phyloP scores from a whole-genome alignment of 371 early-diverging fungal genomes.

The Circinella umbellata region DNA sequence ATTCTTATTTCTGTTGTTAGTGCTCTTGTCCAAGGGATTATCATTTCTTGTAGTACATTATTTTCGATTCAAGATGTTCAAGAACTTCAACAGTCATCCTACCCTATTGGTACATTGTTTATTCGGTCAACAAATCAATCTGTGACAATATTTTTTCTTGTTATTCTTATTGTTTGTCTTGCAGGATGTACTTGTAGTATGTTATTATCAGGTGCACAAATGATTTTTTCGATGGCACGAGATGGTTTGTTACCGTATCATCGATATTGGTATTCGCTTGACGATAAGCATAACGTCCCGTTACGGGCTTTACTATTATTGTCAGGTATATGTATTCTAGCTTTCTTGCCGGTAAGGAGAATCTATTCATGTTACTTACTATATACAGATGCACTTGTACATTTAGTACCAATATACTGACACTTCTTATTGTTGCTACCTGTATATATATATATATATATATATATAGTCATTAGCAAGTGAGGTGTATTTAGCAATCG shows the following conservation, averaged over 20 bases:
- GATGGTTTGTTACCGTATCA: constrained; percentile 29
- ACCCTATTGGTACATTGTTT: constrained; percentile 30
- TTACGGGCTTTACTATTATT: constrained; percentile 18
- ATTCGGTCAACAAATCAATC: constrained; percentile 21
- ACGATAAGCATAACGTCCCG: constrained; percentile 19
- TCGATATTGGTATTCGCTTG: constrained; percentile 28
- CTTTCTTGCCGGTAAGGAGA: constrained; percentile 32
- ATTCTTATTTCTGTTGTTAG: constrained; percentile 43
- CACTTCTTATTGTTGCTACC: not conserved
- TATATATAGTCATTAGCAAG: constrained; percentile 24
- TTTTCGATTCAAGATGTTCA: constrained; percentile 51
- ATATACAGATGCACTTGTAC: too few relatives aligned
- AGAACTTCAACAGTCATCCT: constrained; percentile 17
- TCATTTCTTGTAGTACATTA: constrained; percentile 35
- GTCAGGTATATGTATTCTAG: constrained; percentile 22
- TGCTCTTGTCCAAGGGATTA: constrained; percentile 41
- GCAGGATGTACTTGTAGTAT: constrained; percentile 25
- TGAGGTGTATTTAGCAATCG: constrained; percentile 28
- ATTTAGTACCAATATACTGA: not conserved
- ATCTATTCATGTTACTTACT: too few relatives aligned
- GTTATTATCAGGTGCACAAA: constrained; percentile 21
- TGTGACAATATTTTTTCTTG: constrained; percentile 27
- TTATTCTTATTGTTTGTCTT: constrained; percentile 28
- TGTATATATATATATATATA: not conserved
- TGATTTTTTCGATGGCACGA: constrained; percentile 34